These are phyloP conservation scores for Teratosphaeria gauchensis DNA, from an alignment of 2,329 filamentous ascomycete species.

Conservation along the genomic window DNA sequence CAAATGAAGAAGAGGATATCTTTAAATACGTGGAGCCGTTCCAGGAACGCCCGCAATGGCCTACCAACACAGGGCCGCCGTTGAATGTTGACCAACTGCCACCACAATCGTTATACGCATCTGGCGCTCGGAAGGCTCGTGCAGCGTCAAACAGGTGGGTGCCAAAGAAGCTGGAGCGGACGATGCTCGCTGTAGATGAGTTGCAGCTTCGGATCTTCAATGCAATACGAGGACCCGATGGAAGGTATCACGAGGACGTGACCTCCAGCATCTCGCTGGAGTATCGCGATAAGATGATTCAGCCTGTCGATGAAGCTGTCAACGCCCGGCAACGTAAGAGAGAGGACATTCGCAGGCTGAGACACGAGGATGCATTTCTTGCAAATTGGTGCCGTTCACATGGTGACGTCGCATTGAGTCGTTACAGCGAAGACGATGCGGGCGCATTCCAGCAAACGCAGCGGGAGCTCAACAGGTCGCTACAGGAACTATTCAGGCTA, in stretches of 20 bases:
- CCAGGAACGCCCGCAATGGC: conserved; percentile 20
- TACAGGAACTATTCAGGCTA: conserved; percentile 15
- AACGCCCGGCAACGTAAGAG: background rate
- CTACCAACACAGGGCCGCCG: conserved; percentile 30
- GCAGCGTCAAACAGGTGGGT: conserved; percentile 26
- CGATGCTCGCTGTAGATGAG: conserved; percentile 31
- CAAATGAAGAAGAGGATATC: conserved; percentile 5
- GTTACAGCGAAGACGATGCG: conserved; percentile 30
- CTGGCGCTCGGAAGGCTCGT: conserved; percentile 21
- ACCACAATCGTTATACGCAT: conserved; percentile 38
- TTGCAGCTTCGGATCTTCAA: conserved; percentile 30
- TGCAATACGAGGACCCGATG: conserved; percentile 4
- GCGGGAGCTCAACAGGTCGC: conserved; percentile 14
- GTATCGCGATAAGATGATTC: conserved; percentile 11
- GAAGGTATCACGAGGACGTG: conserved; percentile 6
- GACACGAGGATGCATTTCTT: background rate
- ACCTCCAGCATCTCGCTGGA: conserved; percentile 15
- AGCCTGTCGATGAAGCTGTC: background rate
- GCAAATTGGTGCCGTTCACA: conserved; percentile 1
- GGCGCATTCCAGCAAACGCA: conserved; percentile 24
- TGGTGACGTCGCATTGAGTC: conserved; percentile 10
- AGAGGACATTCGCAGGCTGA: conserved; percentile 1
- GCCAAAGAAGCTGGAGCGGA: conserved; percentile 34
- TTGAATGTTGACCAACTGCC: conserved; percentile 27
- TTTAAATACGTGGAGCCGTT: conserved; percentile 11